phyloP scores from a whole-genome alignment of 345 rosid genomes.

The Erysimum cheiranthoides region DNA sequence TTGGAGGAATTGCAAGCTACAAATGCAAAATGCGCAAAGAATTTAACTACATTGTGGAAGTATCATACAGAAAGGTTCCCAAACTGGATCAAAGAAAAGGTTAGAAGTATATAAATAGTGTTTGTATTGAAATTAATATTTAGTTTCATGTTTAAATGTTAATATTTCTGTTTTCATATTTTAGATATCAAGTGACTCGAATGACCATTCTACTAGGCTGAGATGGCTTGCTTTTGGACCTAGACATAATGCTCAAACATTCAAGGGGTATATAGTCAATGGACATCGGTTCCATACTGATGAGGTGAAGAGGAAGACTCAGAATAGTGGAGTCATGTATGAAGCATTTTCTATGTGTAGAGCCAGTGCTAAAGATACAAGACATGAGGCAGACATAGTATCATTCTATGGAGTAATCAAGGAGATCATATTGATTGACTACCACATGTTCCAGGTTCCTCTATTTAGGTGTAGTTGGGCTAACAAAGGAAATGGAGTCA shows the following conservation, averaged over 20 bases:
- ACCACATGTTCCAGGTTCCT: too few relatives aligned
- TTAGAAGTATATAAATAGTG: not conserved
- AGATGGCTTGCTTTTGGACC: not conserved
- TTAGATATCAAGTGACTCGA: not conserved
- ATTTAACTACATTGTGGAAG: not conserved
- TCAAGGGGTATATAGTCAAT: not conserved
- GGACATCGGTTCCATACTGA: not conserved
- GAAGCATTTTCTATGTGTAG: constrained; percentile 1
- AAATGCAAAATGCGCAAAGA: not conserved
- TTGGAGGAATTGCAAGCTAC: not conserved
- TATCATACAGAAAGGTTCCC: not conserved
- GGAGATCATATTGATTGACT: too few relatives aligned
- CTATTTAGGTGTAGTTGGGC: too few relatives aligned
- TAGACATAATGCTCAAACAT: not conserved
- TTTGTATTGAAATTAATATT: too few relatives aligned
- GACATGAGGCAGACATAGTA: not conserved
- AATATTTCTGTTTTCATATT: not conserved
- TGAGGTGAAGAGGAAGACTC: not conserved
- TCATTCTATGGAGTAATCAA: too few relatives aligned
- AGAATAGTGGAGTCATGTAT: not conserved
- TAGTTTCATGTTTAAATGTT: too few relatives aligned
- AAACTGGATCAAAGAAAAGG: not conserved
- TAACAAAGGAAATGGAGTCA: too few relatives aligned
- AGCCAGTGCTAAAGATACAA: not conserved
- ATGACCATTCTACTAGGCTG: not conserved